These are phyloP conservation scores for Ustilago hordei DNA, from an alignment of 1,284 basidiomycete species.

Conservation along the genomic window DNA sequence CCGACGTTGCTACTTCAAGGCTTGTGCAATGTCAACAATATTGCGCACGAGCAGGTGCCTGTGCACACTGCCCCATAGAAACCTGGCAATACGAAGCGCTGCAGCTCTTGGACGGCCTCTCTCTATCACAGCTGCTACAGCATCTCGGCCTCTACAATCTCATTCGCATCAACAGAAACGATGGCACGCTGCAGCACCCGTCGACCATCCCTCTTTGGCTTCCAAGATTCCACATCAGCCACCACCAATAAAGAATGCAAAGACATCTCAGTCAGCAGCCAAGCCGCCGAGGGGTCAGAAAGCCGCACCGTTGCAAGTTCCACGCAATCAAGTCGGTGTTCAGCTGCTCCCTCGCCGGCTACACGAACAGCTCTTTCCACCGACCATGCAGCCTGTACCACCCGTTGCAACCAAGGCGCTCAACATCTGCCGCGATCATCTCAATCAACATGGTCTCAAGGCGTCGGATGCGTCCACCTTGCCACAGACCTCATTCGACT, in stretches of 20 bases:
- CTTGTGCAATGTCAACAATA: background rate
- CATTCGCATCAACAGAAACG: conserved; percentile 23
- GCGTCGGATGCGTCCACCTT: conserved; percentile 83
- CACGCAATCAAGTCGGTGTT: conserved; percentile 86
- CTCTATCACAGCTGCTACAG: background rate
- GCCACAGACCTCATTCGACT: conserved; percentile 81
- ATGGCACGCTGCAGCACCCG: conserved; percentile 38
- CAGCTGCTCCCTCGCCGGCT: conserved; percentile 86
- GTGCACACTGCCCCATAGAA: background rate
- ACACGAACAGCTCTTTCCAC: conserved; percentile 85
- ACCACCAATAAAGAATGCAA: conserved; percentile 9
- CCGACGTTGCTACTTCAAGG: background rate
- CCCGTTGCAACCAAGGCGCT: conserved; percentile 76
- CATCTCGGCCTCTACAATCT: background rate
- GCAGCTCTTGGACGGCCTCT: background rate
- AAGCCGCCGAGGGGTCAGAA: background rate
- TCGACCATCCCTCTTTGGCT: conserved; percentile 19
- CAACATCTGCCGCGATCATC: conserved; percentile 82
- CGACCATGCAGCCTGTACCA: conserved; percentile 75
- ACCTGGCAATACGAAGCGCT: background rate
- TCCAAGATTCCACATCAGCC: conserved; percentile 9
- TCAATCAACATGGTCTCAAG: conserved; percentile 82
- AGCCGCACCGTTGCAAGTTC: conserved; percentile 11
- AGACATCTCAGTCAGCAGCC: background rate
- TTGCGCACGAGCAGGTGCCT: conserved; percentile 8